These are phyloP conservation scores for Blastobotrys robertii DNA, from an alignment of 805 yeast species.

Conservation along the genomic window DNA sequence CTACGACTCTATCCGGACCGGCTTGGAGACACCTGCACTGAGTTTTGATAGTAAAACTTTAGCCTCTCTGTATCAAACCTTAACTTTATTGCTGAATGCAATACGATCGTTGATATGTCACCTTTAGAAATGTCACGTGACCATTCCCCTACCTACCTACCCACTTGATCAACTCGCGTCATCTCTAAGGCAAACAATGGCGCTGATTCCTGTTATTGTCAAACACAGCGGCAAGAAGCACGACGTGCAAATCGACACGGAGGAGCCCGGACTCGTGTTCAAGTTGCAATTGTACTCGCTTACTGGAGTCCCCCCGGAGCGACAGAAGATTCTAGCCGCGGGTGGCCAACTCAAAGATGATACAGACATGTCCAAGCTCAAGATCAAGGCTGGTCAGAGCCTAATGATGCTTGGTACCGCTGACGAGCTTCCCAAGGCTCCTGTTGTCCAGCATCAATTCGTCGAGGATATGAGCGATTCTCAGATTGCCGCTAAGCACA, in stretches of 20 bases:
- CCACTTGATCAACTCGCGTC: neutral
- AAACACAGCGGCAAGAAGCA: conserved; percentile 64
- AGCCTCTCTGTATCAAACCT: too few relatives aligned
- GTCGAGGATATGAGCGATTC: conserved; percentile 56
- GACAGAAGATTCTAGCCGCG: conserved; percentile 83
- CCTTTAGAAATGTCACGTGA: too few relatives aligned
- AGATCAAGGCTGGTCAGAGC: conserved; percentile 52
- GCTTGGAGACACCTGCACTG: too few relatives aligned
- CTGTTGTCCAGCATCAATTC: conserved; percentile 44
- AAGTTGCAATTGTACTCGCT: conserved; percentile 60
- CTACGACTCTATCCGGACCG: too few relatives aligned
- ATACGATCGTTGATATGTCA: too few relatives aligned
- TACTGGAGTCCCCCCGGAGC: conserved; percentile 76
- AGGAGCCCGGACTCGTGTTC: conserved; percentile 49
- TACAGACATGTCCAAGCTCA: conserved; percentile 39
- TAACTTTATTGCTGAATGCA: too few relatives aligned
- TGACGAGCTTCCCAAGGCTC: conserved; percentile 43
- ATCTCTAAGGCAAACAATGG: too few relatives aligned
- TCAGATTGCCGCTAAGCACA: conserved; percentile 30
- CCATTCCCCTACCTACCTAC: neutral
- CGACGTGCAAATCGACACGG: conserved; percentile 44
- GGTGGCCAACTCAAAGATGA: conserved; percentile 83
- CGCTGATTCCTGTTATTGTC: conserved; percentile 22
- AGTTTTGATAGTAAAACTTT: too few relatives aligned
- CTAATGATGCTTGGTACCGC: conserved; percentile 93